A percentile compares a stretch with the other conserved stretches of the same genome.
Conservation (phyloP, 306 rosid species). For the Dryas alaskensis region DNA sequence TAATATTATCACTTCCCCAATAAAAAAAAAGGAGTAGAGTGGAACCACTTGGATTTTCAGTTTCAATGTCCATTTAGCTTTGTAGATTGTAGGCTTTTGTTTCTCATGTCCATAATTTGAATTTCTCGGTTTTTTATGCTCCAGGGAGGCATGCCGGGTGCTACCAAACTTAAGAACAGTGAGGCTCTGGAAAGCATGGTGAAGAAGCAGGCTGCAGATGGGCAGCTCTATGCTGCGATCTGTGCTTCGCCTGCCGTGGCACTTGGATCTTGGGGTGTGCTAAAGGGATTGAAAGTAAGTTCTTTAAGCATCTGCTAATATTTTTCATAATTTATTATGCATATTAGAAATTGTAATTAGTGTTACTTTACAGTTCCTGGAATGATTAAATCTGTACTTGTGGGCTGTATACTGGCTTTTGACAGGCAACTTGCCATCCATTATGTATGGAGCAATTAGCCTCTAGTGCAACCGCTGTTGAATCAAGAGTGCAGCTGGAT, state of each 20-base stretch:
- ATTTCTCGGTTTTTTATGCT: constrained; percentile 14
- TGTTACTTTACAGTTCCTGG: neutral
- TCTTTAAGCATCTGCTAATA: constrained; percentile 1
- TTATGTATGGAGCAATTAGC: constrained; percentile 74
- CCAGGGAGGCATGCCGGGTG: constrained; percentile 92
- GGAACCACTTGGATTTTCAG: too few relatives aligned
- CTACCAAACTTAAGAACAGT: constrained; percentile 51
- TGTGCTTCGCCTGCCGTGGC: constrained; percentile 96
- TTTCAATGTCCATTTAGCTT: neutral
- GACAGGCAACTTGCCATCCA: constrained; percentile 85
- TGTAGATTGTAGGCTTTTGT: neutral
- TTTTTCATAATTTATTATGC: neutral
- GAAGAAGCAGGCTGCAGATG: constrained; percentile 69
- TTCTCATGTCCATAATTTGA: constrained; percentile 4
- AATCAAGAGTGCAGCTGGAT: constrained; percentile 85
- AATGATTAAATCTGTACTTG: constrained; percentile 2
- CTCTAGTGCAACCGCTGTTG: constrained; percentile 58
- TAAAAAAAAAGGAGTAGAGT: too few relatives aligned
- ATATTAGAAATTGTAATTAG: neutral
- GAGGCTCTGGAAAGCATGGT: constrained; percentile 49
- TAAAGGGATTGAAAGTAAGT: constrained; percentile 80
- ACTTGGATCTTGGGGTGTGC: constrained; percentile 84
- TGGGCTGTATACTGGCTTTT: constrained; percentile 23
- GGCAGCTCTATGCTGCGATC: constrained; percentile 73
- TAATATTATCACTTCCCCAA: neutral